A percentile compares a stretch with the other conserved stretches of the same genome.
Evolutionary conservation across 2,329 filamentous ascomycete genomes (phyloP).

Genomic region (Dactylellina haptotyla): DNA sequence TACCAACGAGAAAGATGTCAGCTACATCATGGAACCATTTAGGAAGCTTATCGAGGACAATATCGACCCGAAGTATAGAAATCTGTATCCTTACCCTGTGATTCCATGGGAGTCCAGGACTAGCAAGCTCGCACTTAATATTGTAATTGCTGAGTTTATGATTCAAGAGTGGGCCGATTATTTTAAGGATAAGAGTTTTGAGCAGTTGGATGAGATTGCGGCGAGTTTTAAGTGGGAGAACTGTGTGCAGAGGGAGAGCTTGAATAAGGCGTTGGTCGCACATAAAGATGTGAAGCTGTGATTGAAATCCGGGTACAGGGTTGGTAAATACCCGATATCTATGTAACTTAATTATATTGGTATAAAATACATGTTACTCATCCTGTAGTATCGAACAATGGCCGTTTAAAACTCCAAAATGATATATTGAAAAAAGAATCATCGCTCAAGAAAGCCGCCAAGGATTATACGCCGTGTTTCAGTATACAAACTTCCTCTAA

Average conservation of each 20-base stretch:
- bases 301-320: neutral
- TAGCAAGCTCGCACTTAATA: conserved; percentile 63
- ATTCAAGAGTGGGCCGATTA: conserved; percentile 68
- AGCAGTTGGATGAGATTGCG: conserved; percentile 67
- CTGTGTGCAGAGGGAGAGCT: conserved; percentile 66
- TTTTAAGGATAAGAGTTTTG: conserved; percentile 66
- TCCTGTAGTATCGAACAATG: too few species aligned
- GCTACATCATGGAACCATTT: conserved; percentile 62
- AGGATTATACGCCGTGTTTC: neutral
- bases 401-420: neutral
- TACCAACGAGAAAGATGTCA: conserved; percentile 58
- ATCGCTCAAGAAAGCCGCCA: neutral
- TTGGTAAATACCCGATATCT: too few species aligned
- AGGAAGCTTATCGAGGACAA: conserved; percentile 63
- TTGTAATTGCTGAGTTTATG: conserved; percentile 66
- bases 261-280: conserved; percentile 63
- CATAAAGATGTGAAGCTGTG: conserved; percentile 54
- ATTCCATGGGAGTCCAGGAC: conserved; percentile 68
- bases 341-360: too few species aligned
- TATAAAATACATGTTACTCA: too few species aligned
- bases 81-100: conserved; percentile 64
- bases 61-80: conserved; percentile 62
- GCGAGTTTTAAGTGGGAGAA: conserved; percentile 68
- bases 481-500: too few species aligned
- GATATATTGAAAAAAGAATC: neutral